A percentile compares a stretch with the other conserved stretches of the same genome.
These are phyloP conservation scores for Pterocarpus macrocarpus DNA, from an alignment of 306 rosid genomes.

Conservation along the genomic window DNA sequence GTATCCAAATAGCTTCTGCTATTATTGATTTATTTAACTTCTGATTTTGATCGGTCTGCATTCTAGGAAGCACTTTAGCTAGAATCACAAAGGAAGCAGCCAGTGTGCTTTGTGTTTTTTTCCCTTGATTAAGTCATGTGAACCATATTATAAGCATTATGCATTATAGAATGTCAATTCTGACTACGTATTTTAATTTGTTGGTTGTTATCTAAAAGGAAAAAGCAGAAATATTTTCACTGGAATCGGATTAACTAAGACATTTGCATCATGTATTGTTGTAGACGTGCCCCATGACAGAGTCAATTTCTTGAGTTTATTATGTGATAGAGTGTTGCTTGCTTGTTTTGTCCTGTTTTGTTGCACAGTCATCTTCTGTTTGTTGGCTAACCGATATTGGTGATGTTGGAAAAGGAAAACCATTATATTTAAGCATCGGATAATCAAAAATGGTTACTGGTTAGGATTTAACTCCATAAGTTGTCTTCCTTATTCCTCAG, in stretches of 20 bases:
- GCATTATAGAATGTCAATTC: constrained; percentile 38
- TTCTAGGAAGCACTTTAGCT: not conserved
- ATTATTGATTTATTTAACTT: constrained; percentile 15
- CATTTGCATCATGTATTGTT: constrained; percentile 42
- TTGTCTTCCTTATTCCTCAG: constrained; percentile 13
- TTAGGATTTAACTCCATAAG: not conserved
- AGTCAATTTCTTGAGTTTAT: constrained; percentile 41
- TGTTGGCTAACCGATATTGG: constrained; percentile 44
- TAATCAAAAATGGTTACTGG: constrained; percentile 19
- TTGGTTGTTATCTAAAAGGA: constrained; percentile 10
- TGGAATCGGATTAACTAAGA: constrained; percentile 32
- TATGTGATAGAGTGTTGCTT: constrained; percentile 16
- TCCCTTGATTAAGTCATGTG: constrained; percentile 39
- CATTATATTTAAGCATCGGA: constrained; percentile 22
- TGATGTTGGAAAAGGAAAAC: constrained; percentile 39
- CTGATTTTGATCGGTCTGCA: constrained; percentile 1
- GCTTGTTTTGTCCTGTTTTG: constrained; percentile 37
- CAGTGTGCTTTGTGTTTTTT: not conserved
- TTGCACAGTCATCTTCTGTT: constrained; percentile 23
- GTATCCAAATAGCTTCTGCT: constrained; percentile 17
- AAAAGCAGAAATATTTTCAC: constrained; percentile 15
- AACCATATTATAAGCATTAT: constrained; percentile 30
- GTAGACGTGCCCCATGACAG: constrained; percentile 42
- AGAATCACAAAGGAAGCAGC: not conserved
- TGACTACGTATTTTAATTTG: constrained; percentile 38